These are phyloP conservation scores for Boletellus emodensis DNA, from an alignment of 768 basidiomycete species.

Conservation along the genomic window DNA sequence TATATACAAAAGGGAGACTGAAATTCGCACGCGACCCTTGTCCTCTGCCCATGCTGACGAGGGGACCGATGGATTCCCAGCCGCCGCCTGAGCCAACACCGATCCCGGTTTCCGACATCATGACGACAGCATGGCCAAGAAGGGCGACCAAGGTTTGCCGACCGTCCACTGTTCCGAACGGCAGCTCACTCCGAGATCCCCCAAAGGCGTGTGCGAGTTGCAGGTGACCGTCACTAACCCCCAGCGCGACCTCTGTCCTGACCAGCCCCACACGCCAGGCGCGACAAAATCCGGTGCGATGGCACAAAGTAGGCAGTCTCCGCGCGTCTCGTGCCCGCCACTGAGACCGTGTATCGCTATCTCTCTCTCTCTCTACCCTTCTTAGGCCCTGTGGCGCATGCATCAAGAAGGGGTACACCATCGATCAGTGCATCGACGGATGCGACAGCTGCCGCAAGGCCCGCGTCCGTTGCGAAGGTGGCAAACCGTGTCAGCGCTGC, in stretches of 20 bases:
- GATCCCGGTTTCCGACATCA: constrained; percentile 52
- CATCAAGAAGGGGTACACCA: constrained; percentile 47
- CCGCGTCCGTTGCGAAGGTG: constrained; percentile 41
- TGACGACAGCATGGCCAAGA: constrained; percentile 46
- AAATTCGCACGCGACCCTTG: constrained; percentile 27
- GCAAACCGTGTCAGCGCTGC: constrained; percentile 35
- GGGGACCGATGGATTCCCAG: constrained; percentile 34
- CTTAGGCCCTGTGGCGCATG: constrained; percentile 58
- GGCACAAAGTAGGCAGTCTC: constrained; percentile 40
- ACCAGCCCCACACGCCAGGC: constrained; percentile 32
- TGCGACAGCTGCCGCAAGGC: constrained; percentile 57
- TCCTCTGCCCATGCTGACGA: constrained; percentile 26
- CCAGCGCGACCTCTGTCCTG: not conserved
- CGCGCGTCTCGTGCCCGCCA: not conserved
- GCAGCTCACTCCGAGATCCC: constrained; percentile 14
- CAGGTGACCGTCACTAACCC: constrained; percentile 34
- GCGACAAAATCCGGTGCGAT: constrained; percentile 62
- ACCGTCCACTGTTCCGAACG: constrained; percentile 1
- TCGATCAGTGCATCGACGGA: constrained; percentile 56
- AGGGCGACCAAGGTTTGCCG: constrained; percentile 47
- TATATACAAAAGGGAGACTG: constrained; percentile 19
- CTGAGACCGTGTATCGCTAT: not conserved
- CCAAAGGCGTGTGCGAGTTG: constrained; percentile 56
- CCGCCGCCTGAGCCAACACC: constrained; percentile 31
- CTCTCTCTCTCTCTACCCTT: no score